Percentiles rank a stretch among this genome's conserved stretches.
Evolutionary conservation across 306 rosid genomes (phyloP).

Genomic region (Cajanus cajan): DNA sequence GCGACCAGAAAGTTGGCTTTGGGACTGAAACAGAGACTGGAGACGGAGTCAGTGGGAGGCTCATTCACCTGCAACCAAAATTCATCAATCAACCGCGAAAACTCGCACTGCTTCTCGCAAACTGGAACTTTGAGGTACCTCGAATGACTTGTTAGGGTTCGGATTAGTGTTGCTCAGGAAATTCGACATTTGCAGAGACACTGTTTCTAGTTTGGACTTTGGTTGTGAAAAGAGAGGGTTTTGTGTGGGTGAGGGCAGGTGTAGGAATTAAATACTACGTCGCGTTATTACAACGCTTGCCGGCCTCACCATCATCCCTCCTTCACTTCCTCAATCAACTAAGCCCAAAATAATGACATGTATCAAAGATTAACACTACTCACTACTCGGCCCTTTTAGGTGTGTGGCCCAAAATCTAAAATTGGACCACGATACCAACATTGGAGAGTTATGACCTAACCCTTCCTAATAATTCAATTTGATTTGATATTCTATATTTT

Average conservation of each 20-base stretch:
- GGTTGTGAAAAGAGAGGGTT: not conserved
- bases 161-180: slow-evolving; percentile 37
- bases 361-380: too few species aligned
- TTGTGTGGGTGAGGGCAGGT: not conserved
- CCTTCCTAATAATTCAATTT: too few species aligned
- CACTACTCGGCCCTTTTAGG: too few species aligned
- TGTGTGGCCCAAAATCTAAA: too few species aligned
- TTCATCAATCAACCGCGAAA: not conserved
- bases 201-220: not conserved
- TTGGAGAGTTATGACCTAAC: too few species aligned
- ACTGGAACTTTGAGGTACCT: too few species aligned
- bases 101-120: not conserved
- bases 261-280: not conserved
- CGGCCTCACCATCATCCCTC: too few species aligned
- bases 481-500: too few species aligned
- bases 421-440: too few species aligned
- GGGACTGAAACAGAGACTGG: slow-evolving; percentile 86
- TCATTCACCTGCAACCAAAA: slow-evolving; percentile 59
- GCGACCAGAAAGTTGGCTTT: slow-evolving; percentile 84
- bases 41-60: slow-evolving; percentile 83
- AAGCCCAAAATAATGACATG: too few species aligned
- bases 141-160: slow-evolving; percentile 70
- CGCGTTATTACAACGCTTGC: slow-evolving; percentile 28
- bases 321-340: too few species aligned
- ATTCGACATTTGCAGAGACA: slow-evolving; percentile 31